These are phyloP conservation scores for Chrysopogon serrulatus DNA, from an alignment of 176 grass and related monocot genomes.

Conservation along the genomic window DNA sequence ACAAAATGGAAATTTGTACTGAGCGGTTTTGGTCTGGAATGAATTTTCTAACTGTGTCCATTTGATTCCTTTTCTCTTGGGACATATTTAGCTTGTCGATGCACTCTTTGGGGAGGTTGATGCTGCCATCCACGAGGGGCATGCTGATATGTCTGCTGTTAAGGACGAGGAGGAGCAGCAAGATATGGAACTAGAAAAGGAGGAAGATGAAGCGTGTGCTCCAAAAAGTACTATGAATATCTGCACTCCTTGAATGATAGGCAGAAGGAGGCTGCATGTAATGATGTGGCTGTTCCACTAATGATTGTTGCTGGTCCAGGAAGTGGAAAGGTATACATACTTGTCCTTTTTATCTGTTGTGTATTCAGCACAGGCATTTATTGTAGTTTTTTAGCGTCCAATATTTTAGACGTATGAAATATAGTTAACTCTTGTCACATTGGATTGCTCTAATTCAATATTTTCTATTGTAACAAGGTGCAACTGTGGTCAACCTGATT, in stretches of 20 bases:
- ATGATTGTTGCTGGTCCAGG: conserved; percentile 88
- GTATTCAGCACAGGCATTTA: not conserved
- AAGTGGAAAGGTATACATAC: conserved; percentile 73
- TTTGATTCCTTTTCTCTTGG: conserved; percentile 9
- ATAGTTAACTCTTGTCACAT: not conserved
- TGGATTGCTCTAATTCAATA: not conserved
- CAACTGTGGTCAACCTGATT: not conserved
- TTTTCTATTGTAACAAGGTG: not conserved
- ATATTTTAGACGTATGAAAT: not conserved
- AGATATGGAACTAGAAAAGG: conserved; percentile 4
- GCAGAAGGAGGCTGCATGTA: conserved; percentile 78
- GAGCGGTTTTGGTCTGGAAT: not conserved
- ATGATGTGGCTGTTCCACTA: conserved; percentile 68
- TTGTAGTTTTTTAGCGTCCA: not conserved
- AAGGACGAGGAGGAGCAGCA: conserved; percentile 28
- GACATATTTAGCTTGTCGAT: conserved; percentile 48
- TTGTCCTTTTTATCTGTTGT: not conserved
- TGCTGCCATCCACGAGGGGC: conserved; percentile 35
- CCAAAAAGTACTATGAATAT: conserved; percentile 84
- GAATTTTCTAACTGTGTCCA: conserved; percentile 1
- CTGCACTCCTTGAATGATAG: conserved; percentile 67
- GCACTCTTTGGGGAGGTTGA: conserved; percentile 49
- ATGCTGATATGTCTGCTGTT: conserved; percentile 10
- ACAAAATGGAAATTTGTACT: conserved; percentile 7
- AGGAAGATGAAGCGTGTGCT: conserved; percentile 39